phyloP scores from a whole-genome alignment of 345 rosid species.

The Populus pruinosa region DNA sequence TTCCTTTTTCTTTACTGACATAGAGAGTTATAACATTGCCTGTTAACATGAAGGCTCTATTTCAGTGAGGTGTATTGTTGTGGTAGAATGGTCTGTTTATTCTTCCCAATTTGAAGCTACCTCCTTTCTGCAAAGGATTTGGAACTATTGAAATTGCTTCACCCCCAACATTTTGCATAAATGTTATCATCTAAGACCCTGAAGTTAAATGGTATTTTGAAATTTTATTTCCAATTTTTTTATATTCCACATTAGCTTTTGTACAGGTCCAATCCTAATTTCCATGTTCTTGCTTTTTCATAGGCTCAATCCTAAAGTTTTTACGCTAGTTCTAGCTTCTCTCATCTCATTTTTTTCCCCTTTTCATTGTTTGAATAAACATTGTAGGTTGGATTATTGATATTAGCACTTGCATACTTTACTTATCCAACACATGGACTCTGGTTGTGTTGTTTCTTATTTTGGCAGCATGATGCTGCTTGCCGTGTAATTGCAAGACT shows the following conservation, averaged over 20 bases:
- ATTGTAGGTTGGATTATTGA: neutral
- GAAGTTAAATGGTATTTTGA: too few relatives aligned
- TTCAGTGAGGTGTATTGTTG: neutral
- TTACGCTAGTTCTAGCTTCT: neutral
- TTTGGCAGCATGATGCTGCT: conserved; percentile 92
- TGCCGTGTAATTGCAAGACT: conserved; percentile 99
- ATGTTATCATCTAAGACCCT: too few relatives aligned
- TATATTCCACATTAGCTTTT: neutral
- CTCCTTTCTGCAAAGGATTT: neutral
- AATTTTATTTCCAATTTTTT: too few relatives aligned
- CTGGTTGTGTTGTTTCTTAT: neutral
- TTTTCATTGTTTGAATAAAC: neutral
- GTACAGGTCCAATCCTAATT: neutral
- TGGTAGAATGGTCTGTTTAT: neutral
- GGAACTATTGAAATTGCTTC: neutral
- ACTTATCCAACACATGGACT: conserved; percentile 7
- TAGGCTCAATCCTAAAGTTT: neutral
- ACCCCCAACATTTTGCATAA: neutral
- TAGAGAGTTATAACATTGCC: neutral
- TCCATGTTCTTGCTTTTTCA: neutral
- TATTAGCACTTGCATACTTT: neutral
- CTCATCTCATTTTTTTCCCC: neutral
- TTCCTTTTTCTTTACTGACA: neutral
- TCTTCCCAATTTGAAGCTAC: neutral
- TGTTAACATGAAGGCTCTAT: neutral